A percentile compares a stretch with the other conserved stretches of the same genome.
phyloP scores from a whole-genome alignment of 139 green algal genomes.

The Desmodesmus armatus region DNA sequence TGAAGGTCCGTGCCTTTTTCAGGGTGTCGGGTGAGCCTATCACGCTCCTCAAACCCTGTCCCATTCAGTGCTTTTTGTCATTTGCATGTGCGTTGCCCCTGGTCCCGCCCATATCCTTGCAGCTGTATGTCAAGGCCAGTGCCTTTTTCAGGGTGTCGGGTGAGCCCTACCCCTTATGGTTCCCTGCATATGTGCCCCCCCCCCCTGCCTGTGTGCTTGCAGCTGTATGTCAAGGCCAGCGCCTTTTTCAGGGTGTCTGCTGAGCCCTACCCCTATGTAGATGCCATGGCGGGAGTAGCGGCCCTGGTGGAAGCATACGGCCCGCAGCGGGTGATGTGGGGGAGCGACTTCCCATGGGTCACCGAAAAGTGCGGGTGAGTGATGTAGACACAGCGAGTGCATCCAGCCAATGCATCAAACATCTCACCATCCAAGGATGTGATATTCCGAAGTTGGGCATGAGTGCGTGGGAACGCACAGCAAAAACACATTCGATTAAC shows the following conservation, averaged over 20 bases:
- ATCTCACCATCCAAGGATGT: background rate
- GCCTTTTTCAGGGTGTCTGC: slow-evolving; percentile 70
- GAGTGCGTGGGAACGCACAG: too few relatives aligned
- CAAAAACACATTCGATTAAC: too few relatives aligned
- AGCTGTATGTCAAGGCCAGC: slow-evolving; percentile 74
- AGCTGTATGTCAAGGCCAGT: slow-evolving; percentile 75
- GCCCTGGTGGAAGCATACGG: slow-evolving; percentile 59
- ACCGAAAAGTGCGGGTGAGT: slow-evolving; percentile 63
- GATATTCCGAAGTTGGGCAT: background rate
- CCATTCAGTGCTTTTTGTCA: too few relatives aligned
- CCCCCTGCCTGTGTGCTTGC: too few relatives aligned
- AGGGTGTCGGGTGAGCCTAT: too few relatives aligned
- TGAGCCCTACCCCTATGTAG: slow-evolving; percentile 59
- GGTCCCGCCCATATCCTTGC: too few relatives aligned
- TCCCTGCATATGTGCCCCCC: too few relatives aligned
- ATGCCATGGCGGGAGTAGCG: slow-evolving; percentile 47
- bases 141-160: slow-evolving; percentile 70
- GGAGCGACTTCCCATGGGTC: slow-evolving; percentile 71
- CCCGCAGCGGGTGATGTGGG: slow-evolving; percentile 60
- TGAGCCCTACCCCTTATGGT: slow-evolving; percentile 59
- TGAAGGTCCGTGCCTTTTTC: too few relatives aligned
- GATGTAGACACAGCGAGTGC: background rate
- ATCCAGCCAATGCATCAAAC: background rate
- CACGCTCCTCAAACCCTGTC: too few relatives aligned
- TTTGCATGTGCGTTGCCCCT: too few relatives aligned